Base-by-base conservation (phyloP, 2,329 filamentous ascomycete genomes). In the Fusarium sp. region DNA sequence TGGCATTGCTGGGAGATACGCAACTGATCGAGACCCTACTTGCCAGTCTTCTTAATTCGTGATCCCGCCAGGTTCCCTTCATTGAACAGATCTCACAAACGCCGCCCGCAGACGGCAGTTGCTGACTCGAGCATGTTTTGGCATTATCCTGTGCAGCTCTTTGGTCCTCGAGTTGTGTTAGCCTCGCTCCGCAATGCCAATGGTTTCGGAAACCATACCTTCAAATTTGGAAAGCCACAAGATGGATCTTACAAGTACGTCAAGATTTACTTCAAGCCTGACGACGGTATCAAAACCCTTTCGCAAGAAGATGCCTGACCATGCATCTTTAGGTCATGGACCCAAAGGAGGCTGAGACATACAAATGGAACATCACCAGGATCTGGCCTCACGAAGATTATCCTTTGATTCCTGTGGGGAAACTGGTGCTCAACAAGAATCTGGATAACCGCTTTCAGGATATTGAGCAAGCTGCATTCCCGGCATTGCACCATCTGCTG, bases 391-490 rank as follows among this genome's bases (percentile, higher is more conserved):
- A 40, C 10, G 45, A 56, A 13, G 39, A 45, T 1, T 55, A 45
- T 3, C 53, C 39, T 3, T 8, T 45, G 0, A 45, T 45, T 9
- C 53, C 53, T 0, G 48, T 53, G 4, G 48, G 53, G 25, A 55
- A 45, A 5, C 48, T 56, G 3, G 43, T 41, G 0, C n/a, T 53
- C 13, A 39, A 56, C 15, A 53, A 56, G 28, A 56, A 56, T 8
- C 54, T 43, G 0, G 50, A 48, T 0, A 83, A 85, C 65, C 84
- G 78, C 67, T 79, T 82, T 56, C 72, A 77, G 6, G 82, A 85
- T 45, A 78, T 83, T 19, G 81, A 84, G 55, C 80, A 83, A 44
- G 78, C 79, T 2, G 79, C 80, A 34, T 85, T 0, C 81, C 81
- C 0, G 82, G 83, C 28, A 79, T 83, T 42, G 80, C 80, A 36